Evolutionary conservation across 768 basidiomycete genomes (phyloP).

Genomic region (Tremella fuciformis): DNA sequence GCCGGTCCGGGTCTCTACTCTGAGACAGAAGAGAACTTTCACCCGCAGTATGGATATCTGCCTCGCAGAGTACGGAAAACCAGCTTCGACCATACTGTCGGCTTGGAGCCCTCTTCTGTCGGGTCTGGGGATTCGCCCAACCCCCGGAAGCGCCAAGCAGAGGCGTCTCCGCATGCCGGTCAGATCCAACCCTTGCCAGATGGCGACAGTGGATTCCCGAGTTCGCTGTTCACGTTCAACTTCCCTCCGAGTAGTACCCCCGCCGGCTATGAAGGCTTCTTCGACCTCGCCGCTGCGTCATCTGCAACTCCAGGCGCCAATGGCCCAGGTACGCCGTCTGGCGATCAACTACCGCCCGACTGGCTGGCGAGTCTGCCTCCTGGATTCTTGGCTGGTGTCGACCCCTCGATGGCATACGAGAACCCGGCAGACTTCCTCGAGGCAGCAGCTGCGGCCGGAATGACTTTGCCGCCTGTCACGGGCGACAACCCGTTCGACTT

Average conservation of each 20-base stretch:
- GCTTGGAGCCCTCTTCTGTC: conserved; percentile 53
- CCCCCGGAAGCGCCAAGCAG: conserved; percentile 51
- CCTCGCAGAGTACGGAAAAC: conserved; percentile 88
- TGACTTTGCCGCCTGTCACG: conserved; percentile 15
- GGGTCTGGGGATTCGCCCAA: background rate
- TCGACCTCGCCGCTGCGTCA: conserved; percentile 48
- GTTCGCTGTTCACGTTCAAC: conserved; percentile 50
- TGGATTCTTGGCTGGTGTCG: conserved; percentile 7
- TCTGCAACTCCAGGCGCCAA: conserved; percentile 32
- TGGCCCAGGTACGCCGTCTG: conserved; percentile 9
- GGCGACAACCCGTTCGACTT: conserved; percentile 47
- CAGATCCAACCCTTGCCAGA: conserved; percentile 21
- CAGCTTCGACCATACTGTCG: conserved; percentile 77
- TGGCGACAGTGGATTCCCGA: conserved; percentile 46
- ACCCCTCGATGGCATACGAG: conserved; percentile 27
- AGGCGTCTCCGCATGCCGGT: conserved; percentile 42
- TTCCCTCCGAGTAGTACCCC: conserved; percentile 22
- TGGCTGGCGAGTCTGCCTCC: conserved; percentile 16
- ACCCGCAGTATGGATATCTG: conserved; percentile 56
- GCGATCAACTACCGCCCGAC: conserved; percentile 2
- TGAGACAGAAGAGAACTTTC: conserved; percentile 49
- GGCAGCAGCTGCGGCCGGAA: conserved; percentile 12
- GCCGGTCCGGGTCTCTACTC: conserved; percentile 45
- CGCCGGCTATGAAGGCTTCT: conserved; percentile 47
- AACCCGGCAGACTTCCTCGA: conserved; percentile 24